Conservation (phyloP, 768 basidiomycete genomes). For the Macrocybe gigantea region DNA sequence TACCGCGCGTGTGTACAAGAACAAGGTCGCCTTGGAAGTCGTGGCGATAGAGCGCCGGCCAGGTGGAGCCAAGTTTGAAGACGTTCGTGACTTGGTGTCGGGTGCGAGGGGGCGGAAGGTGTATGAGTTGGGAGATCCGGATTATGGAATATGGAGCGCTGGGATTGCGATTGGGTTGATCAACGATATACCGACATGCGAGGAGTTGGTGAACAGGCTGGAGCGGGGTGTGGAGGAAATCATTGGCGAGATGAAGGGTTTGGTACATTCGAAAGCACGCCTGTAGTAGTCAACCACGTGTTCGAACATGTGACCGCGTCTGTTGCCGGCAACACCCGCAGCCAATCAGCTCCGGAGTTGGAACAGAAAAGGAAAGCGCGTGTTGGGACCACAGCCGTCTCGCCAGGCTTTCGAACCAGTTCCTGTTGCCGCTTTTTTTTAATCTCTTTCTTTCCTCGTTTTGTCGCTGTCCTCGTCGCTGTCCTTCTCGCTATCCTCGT, state of each 20-base stretch:
- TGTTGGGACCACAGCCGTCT: too few relatives aligned
- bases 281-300: not conserved
- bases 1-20: slow-evolving; percentile 84
- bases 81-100: slow-evolving; percentile 71
- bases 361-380: too few relatives aligned
- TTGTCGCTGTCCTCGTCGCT: slow-evolving; percentile 7
- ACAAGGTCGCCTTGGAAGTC: slow-evolving; percentile 78
- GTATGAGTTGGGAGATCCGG: slow-evolving; percentile 79
- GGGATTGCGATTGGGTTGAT: slow-evolving; percentile 67
- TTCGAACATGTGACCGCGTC: slow-evolving; percentile 32
- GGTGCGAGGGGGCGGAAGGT: slow-evolving; percentile 66
- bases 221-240: slow-evolving; percentile 73
- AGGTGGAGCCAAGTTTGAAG: slow-evolving; percentile 85
- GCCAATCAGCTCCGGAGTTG: slow-evolving; percentile 10
- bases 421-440: slow-evolving; percentile 1
- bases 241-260: slow-evolving; percentile 39
- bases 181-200: slow-evolving; percentile 79
- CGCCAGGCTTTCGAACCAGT: too few relatives aligned
- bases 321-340: slow-evolving; percentile 13
- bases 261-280: slow-evolving; percentile 12
- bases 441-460: slow-evolving; percentile 11
- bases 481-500: slow-evolving; percentile 6
- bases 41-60: slow-evolving; percentile 76
- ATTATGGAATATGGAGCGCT: slow-evolving; percentile 83
- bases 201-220: slow-evolving; percentile 58